Evolutionary conservation across 768 basidiomycete genomes (phyloP), one percentile per base, ranked within the genome.

Genomic region (Pisolithus sp.): DNA sequence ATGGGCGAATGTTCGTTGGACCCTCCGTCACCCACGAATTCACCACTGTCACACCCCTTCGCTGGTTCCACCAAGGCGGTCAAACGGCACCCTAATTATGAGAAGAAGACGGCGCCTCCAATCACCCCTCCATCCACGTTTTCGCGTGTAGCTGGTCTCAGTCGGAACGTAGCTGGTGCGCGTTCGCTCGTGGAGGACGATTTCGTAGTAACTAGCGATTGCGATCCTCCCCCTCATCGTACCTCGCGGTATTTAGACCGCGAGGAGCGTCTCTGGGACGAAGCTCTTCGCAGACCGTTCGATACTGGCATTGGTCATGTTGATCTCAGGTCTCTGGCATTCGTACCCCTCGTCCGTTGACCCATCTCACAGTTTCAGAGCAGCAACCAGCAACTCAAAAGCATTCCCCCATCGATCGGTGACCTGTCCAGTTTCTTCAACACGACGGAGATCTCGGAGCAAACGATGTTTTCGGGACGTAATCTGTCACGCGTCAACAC

Each of bases 1-100:
- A 56, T 70, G 42, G 62, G 28, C 15, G 63, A 53, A 1, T 62
- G 48, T 30, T 58, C 68, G 54, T 48, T 68, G 64, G 58, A 54
- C 65, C 71, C 40, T 61, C 73, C 38, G 62, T 70, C 42, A 53
- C 57, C 54, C 15, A 47, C 58, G 36, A 23, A 30, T 12, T 47
- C 13, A 13, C 40, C 53, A 6, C 53, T 63, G 23, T 51, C 56
- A 53, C 65, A 86, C 57, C 83, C 83, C 0, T 79, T 82, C 49
- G 80, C 85, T 12, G 85, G 75, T 0, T 81, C 82, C 1, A 75
- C 76, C 4, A 79, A 78, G 50, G 73, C 76, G 4, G 68, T 58
- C 26, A 72, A 72, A 58, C 59, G 59, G 4, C 75, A 70, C 24
- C 75, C 74, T 3, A 58, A 71, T 12, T 77, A 79, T 44, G 78